These are phyloP conservation scores for Alternaria brassicae DNA, from an alignment of 2,329 filamentous ascomycete species.

Conservation along the genomic window DNA sequence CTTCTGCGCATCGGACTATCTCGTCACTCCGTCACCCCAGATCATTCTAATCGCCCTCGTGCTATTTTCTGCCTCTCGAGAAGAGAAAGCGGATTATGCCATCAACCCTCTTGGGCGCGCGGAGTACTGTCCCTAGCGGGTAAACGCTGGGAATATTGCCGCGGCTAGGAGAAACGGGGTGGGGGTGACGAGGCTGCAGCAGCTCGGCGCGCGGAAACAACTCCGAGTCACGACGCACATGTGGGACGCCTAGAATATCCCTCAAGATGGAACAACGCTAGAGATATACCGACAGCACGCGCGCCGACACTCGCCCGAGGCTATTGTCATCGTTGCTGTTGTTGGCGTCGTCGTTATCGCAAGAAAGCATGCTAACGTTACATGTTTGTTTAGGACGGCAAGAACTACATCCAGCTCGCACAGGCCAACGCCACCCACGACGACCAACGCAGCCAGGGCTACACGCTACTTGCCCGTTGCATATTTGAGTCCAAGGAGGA, in stretches of 20 bases:
- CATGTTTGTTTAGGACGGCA: constrained; percentile 63
- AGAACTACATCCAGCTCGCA: constrained; percentile 71
- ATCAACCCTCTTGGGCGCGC: not conserved
- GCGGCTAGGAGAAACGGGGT: constrained; percentile 14
- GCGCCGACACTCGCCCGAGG: constrained; percentile 1
- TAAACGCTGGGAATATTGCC: constrained; percentile 6
- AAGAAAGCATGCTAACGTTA: constrained; percentile 16
- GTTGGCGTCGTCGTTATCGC: not conserved
- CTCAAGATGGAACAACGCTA: not conserved
- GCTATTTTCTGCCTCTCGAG: constrained; percentile 9
- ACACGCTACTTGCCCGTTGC: constrained; percentile 68
- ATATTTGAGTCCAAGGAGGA: constrained; percentile 67
- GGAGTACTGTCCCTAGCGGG: constrained; percentile 14
- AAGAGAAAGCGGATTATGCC: constrained; percentile 3
- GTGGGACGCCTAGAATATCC: not conserved
- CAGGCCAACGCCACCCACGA: constrained; percentile 62
- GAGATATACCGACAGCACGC: constrained; percentile 1
- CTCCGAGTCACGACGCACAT: constrained; percentile 9
- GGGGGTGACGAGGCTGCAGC: constrained; percentile 20
- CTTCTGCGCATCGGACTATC: constrained; percentile 24
- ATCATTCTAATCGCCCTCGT: constrained; percentile 13
- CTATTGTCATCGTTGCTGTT: not conserved
- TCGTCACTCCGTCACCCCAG: constrained; percentile 27
- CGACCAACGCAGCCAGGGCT: constrained; percentile 69
- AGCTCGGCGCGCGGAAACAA: not conserved